phyloP scores from a whole-genome alignment of 169 alveolate genomes.

The Cryptosporidium muris region DNA sequence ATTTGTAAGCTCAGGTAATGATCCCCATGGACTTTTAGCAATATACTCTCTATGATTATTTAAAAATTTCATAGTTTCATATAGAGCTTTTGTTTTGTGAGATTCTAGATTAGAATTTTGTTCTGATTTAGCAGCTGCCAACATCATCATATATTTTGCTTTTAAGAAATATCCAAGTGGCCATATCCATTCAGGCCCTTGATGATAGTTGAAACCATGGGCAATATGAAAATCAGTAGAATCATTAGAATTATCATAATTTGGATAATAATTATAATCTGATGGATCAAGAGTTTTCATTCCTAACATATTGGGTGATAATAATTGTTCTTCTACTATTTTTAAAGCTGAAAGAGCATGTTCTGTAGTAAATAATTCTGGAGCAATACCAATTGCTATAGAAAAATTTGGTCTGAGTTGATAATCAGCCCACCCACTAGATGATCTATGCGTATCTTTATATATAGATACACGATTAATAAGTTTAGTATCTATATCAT shows the following conservation, averaged over 20 bases:
- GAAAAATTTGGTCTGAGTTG: constrained; percentile 87
- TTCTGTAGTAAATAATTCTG: constrained; percentile 85
- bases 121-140: constrained; percentile 32
- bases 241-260: constrained; percentile 86
- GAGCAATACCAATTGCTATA: constrained; percentile 90
- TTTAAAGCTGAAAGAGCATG: constrained; percentile 80
- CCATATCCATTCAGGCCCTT: constrained; percentile 98
- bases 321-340: constrained; percentile 74
- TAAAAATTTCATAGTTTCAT: constrained; percentile 75
- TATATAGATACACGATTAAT: constrained; percentile 81
- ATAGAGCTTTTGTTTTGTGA: constrained; percentile 53
- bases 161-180: constrained; percentile 87
- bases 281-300: constrained; percentile 87
- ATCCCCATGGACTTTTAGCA: constrained; percentile 82
- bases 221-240: constrained; percentile 78
- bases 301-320: constrained; percentile 80
- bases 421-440: constrained; percentile 82
- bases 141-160: constrained; percentile 76
- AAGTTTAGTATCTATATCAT: constrained; percentile 62
- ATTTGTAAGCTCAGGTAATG: constrained; percentile 92
- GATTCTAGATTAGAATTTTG: constrained; percentile 56
- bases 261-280: constrained; percentile 83
- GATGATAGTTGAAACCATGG: constrained; percentile 89
- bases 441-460: constrained; percentile 80
- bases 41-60: constrained; percentile 79